Evolutionary conservation across 306 rosid species (phyloP).

Genomic region (Quillaja saponaria): DNA sequence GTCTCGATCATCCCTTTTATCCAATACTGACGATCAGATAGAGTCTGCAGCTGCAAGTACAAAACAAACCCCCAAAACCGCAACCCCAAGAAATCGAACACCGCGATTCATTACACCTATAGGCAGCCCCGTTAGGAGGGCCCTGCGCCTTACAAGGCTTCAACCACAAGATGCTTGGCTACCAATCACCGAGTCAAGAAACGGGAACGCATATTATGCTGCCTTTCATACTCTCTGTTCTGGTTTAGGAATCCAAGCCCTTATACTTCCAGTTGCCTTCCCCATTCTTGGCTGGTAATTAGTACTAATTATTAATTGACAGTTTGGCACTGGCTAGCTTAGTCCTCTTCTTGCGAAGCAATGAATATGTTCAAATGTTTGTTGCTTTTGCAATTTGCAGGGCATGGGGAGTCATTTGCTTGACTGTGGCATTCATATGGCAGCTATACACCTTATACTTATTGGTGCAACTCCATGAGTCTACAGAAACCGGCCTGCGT

Average conservation of each 20-base stretch:
- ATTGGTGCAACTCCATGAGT: slow-evolving; percentile 7
- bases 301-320: too few relatives aligned
- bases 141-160: slow-evolving; percentile 36
- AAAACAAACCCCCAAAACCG: too few relatives aligned
- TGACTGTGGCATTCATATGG: slow-evolving; percentile 7
- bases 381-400: not conserved
- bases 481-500: not conserved
- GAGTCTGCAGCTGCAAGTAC: too few relatives aligned
- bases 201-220: slow-evolving; percentile 19
- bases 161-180: slow-evolving; percentile 36
- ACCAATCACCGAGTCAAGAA: slow-evolving; percentile 20
- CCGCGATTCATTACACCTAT: slow-evolving; percentile 37
- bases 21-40: too few relatives aligned
- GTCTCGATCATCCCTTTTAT: not conserved
- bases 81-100: too few relatives aligned
- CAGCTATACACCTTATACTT: slow-evolving; percentile 14
- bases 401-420: slow-evolving; percentile 15
- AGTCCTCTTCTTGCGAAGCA: too few relatives aligned
- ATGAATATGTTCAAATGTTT: too few relatives aligned
- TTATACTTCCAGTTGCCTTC: slow-evolving; percentile 10
- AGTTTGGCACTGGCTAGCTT: too few relatives aligned
- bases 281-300: slow-evolving; percentile 22
- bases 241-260: slow-evolving; percentile 18
- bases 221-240: slow-evolving; percentile 20
- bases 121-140: slow-evolving; percentile 45